Base-by-base conservation (phyloP, 2,329 filamentous ascomycete genomes). In the Eutypella sp. region DNA sequence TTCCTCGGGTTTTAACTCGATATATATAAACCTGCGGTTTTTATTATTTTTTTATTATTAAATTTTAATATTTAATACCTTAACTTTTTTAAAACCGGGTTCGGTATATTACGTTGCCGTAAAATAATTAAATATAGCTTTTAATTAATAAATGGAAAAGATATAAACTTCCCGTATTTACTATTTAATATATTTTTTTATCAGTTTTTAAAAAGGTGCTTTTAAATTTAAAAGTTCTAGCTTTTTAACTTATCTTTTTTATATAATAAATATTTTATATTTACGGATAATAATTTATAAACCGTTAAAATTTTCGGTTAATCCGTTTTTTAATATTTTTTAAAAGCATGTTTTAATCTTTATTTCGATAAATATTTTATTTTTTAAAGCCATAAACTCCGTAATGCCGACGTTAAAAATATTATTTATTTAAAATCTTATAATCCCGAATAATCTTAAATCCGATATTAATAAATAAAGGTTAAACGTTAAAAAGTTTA, bases 151-250 rank as follows among this genome's bases (percentile, higher is more conserved):
- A 8, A 44, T 45, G 3, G 42, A 27, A 13, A 38, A 20, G 31
- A 47, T 45, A 25, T 47, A 47, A n/a, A 38, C 42, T 18, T 40
- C 38, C 31, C 42, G 22, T 3, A 38, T 42, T 42, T 38, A 33
- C 23, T 47, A 38, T 23, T 44, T 23, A 10, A 47, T 22, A 27
- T 43, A 47, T 13, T 20, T 15, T 37, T 44, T 29, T 7, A 13
- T 7, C 13, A 29, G 7, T 7, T 29, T 29, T 29, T n/a, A n/a
- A n/a, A n/a, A n/a, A n/a, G 13, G 13, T 29, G 25, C 25, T 13
- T 29, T 29, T 7, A 29, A 13, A 13, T 29, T 29, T 29, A 29
- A 13, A 7, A 29, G 25, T 13, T 7, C 13, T 29, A 29, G 25
- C 25, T 29, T 29, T 29, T 29, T 29, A 29, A 13, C 25, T 13